Base-by-base conservation (phyloP, 2,329 filamentous ascomycete genomes). In the Trichophyton simii region DNA sequence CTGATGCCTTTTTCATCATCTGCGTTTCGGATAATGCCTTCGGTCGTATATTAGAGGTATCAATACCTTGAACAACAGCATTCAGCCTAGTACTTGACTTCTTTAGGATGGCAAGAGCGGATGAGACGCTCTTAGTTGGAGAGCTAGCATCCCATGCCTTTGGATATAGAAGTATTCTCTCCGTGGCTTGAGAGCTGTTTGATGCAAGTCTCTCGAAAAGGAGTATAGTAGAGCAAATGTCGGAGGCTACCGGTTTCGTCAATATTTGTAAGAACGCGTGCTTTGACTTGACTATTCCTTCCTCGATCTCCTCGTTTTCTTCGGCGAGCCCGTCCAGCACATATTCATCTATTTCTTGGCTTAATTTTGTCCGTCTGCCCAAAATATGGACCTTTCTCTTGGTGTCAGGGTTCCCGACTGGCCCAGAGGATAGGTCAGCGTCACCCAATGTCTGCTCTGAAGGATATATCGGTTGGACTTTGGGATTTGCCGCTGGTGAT, bases 161-260 rank as follows among this genome's bases (percentile, higher is more conserved):
- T 6, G 77, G 77, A 64, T 79, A 79, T 65, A 79, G 72, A 57
- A 78, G 74, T n/a, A 79, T 67, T 9, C 74, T 73, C 42, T 77
- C 75, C 42, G 75, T 70, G 25, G 73, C 61, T 13, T 65, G 68
- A 3, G 71, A 72, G 60, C 67, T 67, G 34, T 74, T 72, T 28
- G 68, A 69, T 0, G 70, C 63, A 41, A 78, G 67, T 18, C 69
- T 68, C 65, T 75, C 76, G 63, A 76, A 77, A 65, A 78, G 75
- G 2, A 76, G 70, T 25, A 78, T 70, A 1, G 73, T 71, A 3
- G 76, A 78, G 66, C 77, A 79, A 59, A 79, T 74, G 61, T 77
- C 70, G 25, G 74, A 73, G 3, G 75, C 73, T 52, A 75, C 72
- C 1, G 75, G 74, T 11, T 71, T 69, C 4, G 75, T 72, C 7